Percentiles rank a stretch among this genome's conserved stretches.
Conservation (phyloP, 2,329 filamentous ascomycete species). For the Amphichorda felina region DNA sequence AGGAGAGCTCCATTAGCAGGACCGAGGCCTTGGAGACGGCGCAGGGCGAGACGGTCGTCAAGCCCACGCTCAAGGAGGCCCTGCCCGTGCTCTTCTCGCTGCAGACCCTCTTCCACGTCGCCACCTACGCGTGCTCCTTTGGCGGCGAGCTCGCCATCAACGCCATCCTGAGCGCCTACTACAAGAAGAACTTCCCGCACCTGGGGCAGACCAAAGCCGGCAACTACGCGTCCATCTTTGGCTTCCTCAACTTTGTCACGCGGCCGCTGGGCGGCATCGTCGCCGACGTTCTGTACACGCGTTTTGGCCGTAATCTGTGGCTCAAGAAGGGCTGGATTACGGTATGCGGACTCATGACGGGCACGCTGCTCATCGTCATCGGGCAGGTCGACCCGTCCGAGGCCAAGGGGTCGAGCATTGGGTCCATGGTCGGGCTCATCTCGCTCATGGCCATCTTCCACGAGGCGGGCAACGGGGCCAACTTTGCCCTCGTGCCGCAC, state of each 20-base stretch:
- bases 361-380: constrained; percentile 47
- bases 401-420: constrained; percentile 21
- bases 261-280: constrained; percentile 53
- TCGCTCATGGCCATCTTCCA: constrained; percentile 71
- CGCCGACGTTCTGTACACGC: constrained; percentile 36
- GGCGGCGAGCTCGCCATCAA: constrained; percentile 53
- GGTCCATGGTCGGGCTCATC: constrained; percentile 65
- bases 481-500: constrained; percentile 79
- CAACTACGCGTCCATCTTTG: constrained; percentile 61
- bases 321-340: constrained; percentile 33
- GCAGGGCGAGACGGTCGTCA: constrained; percentile 37
- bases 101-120: constrained; percentile 42
- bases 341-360: constrained; percentile 45
- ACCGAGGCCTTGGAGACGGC: constrained; percentile 42
- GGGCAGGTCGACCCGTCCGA: constrained; percentile 52
- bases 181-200: constrained; percentile 45
- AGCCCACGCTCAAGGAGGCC: constrained; percentile 41
- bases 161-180: constrained; percentile 45
- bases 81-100: constrained; percentile 33
- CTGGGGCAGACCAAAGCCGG: constrained; percentile 43
- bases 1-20: constrained; percentile 22
- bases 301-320: constrained; percentile 19
- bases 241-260: constrained; percentile 58
- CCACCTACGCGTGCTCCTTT: constrained; percentile 52
- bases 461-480: constrained; percentile 76